These are phyloP conservation scores for Wickerhamiella siamensis DNA, from an alignment of 805 yeast genomes.

Conservation along the genomic window DNA sequence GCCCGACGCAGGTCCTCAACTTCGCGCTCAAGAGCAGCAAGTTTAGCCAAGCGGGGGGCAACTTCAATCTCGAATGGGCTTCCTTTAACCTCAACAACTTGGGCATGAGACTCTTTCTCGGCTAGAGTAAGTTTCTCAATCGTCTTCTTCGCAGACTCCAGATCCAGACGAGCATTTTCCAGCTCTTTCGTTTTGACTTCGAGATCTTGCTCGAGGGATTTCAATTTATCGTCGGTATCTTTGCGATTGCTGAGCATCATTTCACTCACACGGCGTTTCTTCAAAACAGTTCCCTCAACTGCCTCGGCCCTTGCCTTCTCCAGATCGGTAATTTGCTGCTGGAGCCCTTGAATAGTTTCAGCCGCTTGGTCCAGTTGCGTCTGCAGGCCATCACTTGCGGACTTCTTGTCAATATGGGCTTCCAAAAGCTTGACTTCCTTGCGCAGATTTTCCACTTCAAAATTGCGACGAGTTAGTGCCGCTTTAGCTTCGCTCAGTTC, in stretches of 20 bases:
- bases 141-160: background rate
- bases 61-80: constrained; percentile 3
- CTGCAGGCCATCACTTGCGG: background rate
- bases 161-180: background rate
- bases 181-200: background rate
- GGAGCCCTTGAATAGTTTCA: background rate
- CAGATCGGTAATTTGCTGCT: background rate
- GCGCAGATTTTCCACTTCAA: background rate
- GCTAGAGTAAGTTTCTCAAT: background rate
- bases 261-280: background rate
- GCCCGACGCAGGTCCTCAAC: background rate
- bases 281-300: background rate
- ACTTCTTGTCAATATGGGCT: background rate
- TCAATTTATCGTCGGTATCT: background rate
- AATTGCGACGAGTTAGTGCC: background rate
- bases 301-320: background rate
- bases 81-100: constrained; percentile 3
- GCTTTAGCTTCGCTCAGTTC: background rate
- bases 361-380: background rate
- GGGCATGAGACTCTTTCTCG: background rate
- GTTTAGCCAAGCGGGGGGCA: background rate
- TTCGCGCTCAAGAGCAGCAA: constrained; percentile 2
- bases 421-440: background rate
- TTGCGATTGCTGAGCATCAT: background rate
- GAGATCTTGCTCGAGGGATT: background rate